Base-by-base conservation (phyloP, 2,329 filamentous ascomycete genomes). In the Venturia carpophila region DNA sequence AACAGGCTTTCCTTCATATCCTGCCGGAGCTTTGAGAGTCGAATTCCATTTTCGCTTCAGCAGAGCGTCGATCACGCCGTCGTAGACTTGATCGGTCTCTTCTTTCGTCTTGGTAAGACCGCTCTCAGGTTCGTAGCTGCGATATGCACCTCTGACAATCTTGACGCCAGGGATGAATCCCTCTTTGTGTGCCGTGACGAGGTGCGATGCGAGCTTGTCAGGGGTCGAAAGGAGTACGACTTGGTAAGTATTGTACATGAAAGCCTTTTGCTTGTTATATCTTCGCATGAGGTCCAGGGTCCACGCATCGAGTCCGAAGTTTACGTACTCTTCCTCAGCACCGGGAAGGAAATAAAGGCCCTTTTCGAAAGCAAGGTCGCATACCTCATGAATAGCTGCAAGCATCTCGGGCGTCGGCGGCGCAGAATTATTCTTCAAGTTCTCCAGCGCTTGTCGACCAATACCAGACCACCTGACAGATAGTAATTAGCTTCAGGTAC, bases 281-380 rank as follows among this genome's bases (percentile, higher is more conserved):
- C 84, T 85, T 70, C 84, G 83, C 79, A 92, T 90, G 69, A 91
- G 88, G n/a, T 82, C 77, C 62, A 94, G 76, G 5, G 87, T 90
- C 88, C 91, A 93, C 69, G 85, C 83, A 73, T 94, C 88, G 67
- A 95, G 93, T 9, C 91, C 91, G 9, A 30, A 41, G 60, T 66
- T 66, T 11, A 58, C 52, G 63, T 27, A 24, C 65, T 87, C 86
- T 75, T 96, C 91, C 76, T 97, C 92, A 1, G 91, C 92, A 68
- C 95, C 91, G 68, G 96, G 91, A 1, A 96, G 83, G 0, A 97
- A 81, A 3, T 85, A 83, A 2, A 96, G 85, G 30, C 87, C 85
- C 63, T 87, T 85, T 45, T 83, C 78, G 1, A 84, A 81, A 0
- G 91, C 91, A 19, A 89, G 83, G 60, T 86, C 79, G 76, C 91